Evolutionary conservation across 1,284 basidiomycete genomes (phyloP), one percentile per base, ranked within the genome.

Genomic region (Pseudozyma flocculosa): DNA sequence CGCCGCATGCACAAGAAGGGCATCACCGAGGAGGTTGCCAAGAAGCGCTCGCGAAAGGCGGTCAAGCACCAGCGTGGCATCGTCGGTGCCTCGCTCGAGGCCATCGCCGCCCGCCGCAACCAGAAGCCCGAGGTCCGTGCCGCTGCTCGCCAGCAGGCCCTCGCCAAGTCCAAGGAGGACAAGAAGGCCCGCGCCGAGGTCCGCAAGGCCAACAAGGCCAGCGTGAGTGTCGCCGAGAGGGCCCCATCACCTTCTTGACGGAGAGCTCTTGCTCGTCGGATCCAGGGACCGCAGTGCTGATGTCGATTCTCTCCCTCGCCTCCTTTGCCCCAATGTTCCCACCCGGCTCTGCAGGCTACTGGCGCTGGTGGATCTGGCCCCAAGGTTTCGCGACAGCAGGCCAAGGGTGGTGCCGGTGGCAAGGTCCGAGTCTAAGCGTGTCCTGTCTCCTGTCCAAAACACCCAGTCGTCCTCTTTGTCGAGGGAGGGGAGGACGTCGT

Each of bases 1-100:
- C 89, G 94, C 75, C 88, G 92, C 76, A 92, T 96, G 88, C 95
- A 98, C 87, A 96, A 95, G 87, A 98, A 98, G 88, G 94, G 93
- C 81, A 86, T 98, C 80, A 92, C 92, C 49, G 94, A 98, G 84
- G 94, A 98, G 61, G 88, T 93, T 50, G 90, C 92, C 79, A 98
- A 97, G 92, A 96, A 95, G 85, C 89, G 93, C 74, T 90, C 90
- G 55, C 89, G 93, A 82, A 88, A 88, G 82, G 93, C 91, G 66
- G 91, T 97, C 79, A 98, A 98, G 85, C 88, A 92, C 84, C 88
- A 95, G 84, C 91, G 95, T 80, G 95, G 94, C 69, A 92, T 98
- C 79, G 92, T 94, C 76, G 95, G 95, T 82, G 91, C 92, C 68
- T 92, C 95, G 81, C 85, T 97, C 65, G 85, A 88, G 58, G 81